A percentile compares a stretch with the other conserved stretches of the same genome.
phyloP scores from a whole-genome alignment of 345 rosid genomes.

The Gossypium longicalyx region DNA sequence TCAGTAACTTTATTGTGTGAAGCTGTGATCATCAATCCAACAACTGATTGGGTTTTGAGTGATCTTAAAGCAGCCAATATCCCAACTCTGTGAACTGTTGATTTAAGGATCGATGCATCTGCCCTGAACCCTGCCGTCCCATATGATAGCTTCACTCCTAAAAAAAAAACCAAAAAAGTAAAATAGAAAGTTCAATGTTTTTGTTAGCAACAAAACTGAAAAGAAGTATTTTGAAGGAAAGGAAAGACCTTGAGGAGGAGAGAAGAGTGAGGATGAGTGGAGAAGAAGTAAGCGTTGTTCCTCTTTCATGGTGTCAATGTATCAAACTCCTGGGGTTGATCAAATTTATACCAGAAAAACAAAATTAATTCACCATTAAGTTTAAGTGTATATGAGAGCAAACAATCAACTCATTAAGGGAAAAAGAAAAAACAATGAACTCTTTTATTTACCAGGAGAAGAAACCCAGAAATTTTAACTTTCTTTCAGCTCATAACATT shows the following conservation, averaged over 20 bases:
- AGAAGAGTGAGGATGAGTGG: constrained; percentile 43
- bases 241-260: constrained; percentile 49
- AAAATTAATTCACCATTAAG: too few species aligned
- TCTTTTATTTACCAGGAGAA: constrained; percentile 4
- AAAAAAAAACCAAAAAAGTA: not conserved
- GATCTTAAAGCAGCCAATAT: constrained; percentile 83
- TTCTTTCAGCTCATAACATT: not conserved
- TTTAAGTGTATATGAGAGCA: too few species aligned
- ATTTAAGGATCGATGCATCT: constrained; percentile 67
- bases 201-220: not conserved
- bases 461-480: not conserved
- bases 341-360: too few species aligned
- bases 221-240: too few species aligned
- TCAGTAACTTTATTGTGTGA: constrained; percentile 82
- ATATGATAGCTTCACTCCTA: constrained; percentile 65
- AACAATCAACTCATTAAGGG: not conserved
- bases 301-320: constrained; percentile 49
- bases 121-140: constrained; percentile 94
- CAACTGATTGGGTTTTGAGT: constrained; percentile 50
- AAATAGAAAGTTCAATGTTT: not conserved
- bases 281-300: constrained; percentile 52
- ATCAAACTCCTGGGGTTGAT: not conserved
- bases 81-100: constrained; percentile 72
- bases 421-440: not conserved
- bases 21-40: constrained; percentile 94